A percentile compares a stretch with the other conserved stretches of the same genome.
Evolutionary conservation across 768 basidiomycete species (phyloP).

Genomic region (Hebeloma cylindrosporum): DNA sequence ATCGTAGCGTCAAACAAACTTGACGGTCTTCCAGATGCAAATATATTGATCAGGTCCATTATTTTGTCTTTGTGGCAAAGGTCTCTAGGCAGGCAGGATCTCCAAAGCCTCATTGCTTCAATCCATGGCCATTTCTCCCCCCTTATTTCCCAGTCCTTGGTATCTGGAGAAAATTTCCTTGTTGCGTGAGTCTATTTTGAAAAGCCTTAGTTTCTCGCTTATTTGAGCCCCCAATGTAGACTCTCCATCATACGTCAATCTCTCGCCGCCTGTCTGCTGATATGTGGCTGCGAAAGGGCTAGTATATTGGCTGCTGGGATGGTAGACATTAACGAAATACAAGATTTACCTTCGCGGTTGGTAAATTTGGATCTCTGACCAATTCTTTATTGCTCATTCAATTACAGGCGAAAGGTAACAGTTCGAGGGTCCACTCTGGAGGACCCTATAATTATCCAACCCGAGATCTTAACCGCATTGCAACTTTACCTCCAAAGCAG

Average conservation of each 20-base stretch:
- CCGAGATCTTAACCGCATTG: slow-evolving; percentile 55
- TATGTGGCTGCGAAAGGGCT: slow-evolving; percentile 65
- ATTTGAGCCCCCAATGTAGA: slow-evolving; percentile 22
- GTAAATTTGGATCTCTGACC: slow-evolving; percentile 16
- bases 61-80: slow-evolving; percentile 62
- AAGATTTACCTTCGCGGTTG: slow-evolving; percentile 57
- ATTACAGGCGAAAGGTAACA: slow-evolving; percentile 47
- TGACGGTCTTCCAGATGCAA: slow-evolving; percentile 39
- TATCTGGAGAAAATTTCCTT: slow-evolving; percentile 25
- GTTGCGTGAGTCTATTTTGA: slow-evolving; percentile 37
- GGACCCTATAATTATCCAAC: slow-evolving; percentile 64
- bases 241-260: slow-evolving; percentile 60
- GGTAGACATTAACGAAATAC: slow-evolving; percentile 47
- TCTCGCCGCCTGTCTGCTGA: slow-evolving; percentile 56
- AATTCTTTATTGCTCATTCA: slow-evolving; percentile 2
- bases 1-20: slow-evolving; percentile 39
- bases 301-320: slow-evolving; percentile 46
- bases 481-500: slow-evolving; percentile 48
- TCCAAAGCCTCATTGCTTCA: slow-evolving; percentile 50
- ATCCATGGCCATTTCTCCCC: slow-evolving; percentile 46
- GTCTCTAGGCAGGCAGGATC: slow-evolving; percentile 56
- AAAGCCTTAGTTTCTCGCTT: background rate
- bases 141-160: slow-evolving; percentile 39
- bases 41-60: slow-evolving; percentile 52
- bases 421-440: slow-evolving; percentile 40